Evolutionary conservation across 192 early-diverging fungal species (phyloP), one percentile per base, ranked within the genome.

Genomic region (Physocladia obscura): DNA sequence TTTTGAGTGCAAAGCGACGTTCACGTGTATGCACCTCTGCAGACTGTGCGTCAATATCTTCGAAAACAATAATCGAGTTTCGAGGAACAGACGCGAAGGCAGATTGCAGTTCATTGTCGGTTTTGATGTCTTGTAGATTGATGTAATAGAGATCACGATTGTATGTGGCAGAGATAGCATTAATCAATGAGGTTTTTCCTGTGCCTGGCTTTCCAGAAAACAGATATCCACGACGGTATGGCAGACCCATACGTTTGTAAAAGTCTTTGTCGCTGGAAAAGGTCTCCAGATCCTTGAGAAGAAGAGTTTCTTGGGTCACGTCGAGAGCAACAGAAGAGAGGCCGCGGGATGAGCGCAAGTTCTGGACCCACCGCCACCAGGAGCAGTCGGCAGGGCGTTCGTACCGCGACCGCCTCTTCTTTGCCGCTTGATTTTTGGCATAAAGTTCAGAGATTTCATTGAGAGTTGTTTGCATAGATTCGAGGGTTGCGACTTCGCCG

Each of bases 31-130:
- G 81, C 13, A 78, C 67, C 35, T 78, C 68, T 31, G 70, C 76
- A 39, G 83, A 81, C 68, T 82, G 79, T 15, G 87, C 75, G 64
- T 88, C 87, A 39, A 87, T 73, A 62, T 87, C 84, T 57, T 87
- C 84, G 52, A 87, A 77, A 1, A 86, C 84, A 22, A 87, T 79
- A 40, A 87, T 76, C 48, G 40, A 57, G 21, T 76, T 75, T 40
- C 73, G 71, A n/a, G 79, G 62, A 30, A 81, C 76, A 36, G 73
- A 73, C 24, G 71, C 44, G 55, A 81, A 81, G n/a, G 76, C 76
- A n/a, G 72, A 75, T 49, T 81, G 79, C 13, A 81, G 65, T 15
- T 63, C 70, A 15, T 69, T 68, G 69, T 81, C 79, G 56, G 71
- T 62, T 21, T 59, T 57, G 60, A 80, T 73, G 39, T 77, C 76